Evolutionary conservation across 306 rosid genomes (phyloP).

Genomic region (Rosa persica): DNA sequence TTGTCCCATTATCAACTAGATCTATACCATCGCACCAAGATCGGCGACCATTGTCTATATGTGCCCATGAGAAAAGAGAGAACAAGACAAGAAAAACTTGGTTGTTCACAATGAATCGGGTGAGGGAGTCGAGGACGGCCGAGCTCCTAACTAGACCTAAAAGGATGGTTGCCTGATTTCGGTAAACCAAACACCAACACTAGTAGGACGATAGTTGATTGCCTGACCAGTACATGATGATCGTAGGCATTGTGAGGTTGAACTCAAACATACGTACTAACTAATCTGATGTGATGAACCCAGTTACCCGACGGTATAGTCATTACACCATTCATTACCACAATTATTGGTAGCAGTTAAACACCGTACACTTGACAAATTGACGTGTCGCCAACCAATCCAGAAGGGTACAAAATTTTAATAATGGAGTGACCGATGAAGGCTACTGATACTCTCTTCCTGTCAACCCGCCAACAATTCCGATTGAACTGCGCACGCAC

Average conservation of each 20-base stretch:
- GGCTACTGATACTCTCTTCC: neutral
- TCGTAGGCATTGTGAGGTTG: neutral
- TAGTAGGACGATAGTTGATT: neutral
- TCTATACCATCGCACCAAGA: neutral
- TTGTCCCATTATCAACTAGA: neutral
- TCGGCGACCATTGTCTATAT: neutral
- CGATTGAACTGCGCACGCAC: neutral
- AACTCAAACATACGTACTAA: neutral
- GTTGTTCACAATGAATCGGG: neutral
- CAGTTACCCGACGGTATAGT: neutral
- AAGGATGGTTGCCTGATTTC: neutral
- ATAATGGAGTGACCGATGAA: neutral
- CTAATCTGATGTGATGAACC: neutral
- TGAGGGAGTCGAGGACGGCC: neutral
- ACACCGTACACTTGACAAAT: neutral
- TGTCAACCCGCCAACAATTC: neutral
- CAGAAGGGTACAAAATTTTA: neutral
- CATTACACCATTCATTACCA: neutral
- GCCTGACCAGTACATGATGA: neutral
- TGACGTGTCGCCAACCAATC: neutral
- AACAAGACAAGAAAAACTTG: neutral
- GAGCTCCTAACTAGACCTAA: neutral
- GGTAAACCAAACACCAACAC: neutral
- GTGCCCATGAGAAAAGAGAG: neutral
- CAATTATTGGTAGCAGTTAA: neutral